These are phyloP conservation scores for Gentiana macrophylla DNA, from an alignment of 257 asterid genomes.

Conservation along the genomic window DNA sequence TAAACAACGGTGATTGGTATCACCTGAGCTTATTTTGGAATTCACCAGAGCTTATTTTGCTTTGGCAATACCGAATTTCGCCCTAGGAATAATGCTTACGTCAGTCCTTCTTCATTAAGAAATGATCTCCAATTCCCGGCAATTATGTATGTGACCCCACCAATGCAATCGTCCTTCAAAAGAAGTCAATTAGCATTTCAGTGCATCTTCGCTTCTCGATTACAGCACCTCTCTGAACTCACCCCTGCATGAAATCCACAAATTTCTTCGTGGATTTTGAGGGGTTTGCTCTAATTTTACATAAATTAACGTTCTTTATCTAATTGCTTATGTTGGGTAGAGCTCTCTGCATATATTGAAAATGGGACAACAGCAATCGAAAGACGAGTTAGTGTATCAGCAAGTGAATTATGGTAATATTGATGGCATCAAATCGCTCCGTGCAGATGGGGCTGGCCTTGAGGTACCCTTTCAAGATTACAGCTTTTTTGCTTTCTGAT, in stretches of 20 bases:
- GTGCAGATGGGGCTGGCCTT: constrained; percentile 78
- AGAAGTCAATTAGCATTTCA: background rate
- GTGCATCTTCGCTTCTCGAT: no score
- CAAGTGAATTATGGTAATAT: constrained; percentile 65
- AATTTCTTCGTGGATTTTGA: constrained; percentile 5
- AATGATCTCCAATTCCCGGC: constrained; percentile 11
- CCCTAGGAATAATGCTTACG: no score
- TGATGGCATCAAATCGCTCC: constrained; percentile 82
- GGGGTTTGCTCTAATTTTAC: background rate
- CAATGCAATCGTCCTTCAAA: background rate
- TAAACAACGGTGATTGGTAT: no score
- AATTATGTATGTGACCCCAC: constrained; percentile 15
- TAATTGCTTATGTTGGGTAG: background rate
- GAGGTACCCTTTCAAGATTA: constrained; percentile 39
- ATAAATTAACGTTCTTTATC: background rate
- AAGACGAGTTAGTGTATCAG: constrained; percentile 63
- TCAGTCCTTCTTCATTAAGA: constrained; percentile 23
- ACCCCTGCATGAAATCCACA: background rate
- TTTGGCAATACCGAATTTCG: no score
- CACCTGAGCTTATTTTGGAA: no score
- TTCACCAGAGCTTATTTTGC: no score
- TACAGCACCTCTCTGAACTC: background rate
- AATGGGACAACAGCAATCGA: constrained; percentile 90
- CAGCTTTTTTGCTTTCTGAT: background rate
- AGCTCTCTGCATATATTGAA: background rate